phyloP scores from a whole-genome alignment of 2,329 filamentous ascomycete genomes.

The Colletotrichum tabaci region DNA sequence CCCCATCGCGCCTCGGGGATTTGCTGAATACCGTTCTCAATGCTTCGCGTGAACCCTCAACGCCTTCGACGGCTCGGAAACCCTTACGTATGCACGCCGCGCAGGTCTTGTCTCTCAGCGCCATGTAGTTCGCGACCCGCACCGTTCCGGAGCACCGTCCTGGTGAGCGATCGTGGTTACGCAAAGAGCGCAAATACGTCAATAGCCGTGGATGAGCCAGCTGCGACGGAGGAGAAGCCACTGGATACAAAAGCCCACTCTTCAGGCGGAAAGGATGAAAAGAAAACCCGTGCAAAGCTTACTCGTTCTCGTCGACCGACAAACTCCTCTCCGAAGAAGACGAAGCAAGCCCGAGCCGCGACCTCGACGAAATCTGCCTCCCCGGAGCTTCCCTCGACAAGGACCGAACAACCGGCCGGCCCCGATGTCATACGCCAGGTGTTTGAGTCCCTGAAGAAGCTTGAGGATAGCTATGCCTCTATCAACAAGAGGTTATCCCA shows the following conservation, averaged over 20 bases:
- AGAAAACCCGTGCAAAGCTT: neutral
- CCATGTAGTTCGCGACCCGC: constrained; percentile 22
- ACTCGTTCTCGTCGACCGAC: neutral
- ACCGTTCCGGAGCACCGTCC: constrained; percentile 6
- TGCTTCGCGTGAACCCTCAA: constrained; percentile 52
- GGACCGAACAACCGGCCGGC: neutral
- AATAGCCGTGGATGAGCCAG: constrained; percentile 1
- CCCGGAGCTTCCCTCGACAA: constrained; percentile 37
- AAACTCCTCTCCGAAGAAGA: neutral
- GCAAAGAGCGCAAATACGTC: constrained; percentile 5
- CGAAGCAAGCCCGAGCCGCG: neutral
- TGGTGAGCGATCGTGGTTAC: constrained; percentile 21
- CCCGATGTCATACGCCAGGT: constrained; percentile 34
- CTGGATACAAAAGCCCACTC: neutral
- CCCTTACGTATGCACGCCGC: constrained; percentile 50
- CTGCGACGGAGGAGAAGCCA: too few species aligned
- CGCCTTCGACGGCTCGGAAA: constrained; percentile 47
- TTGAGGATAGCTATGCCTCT: constrained; percentile 30
- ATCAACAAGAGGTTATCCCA: constrained; percentile 27
- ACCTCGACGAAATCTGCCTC: neutral
- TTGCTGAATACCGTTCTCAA: constrained; percentile 44
- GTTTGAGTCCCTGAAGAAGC: constrained; percentile 23
- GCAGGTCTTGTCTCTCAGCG: constrained; percentile 24
- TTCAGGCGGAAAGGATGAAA: too few species aligned
- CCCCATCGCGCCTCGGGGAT: constrained; percentile 19